Evolutionary conservation across 1,139 yeast species (phyloP), one percentile per base, ranked within the genome.

Genomic region (Barnettozyma hawaiiensis): DNA sequence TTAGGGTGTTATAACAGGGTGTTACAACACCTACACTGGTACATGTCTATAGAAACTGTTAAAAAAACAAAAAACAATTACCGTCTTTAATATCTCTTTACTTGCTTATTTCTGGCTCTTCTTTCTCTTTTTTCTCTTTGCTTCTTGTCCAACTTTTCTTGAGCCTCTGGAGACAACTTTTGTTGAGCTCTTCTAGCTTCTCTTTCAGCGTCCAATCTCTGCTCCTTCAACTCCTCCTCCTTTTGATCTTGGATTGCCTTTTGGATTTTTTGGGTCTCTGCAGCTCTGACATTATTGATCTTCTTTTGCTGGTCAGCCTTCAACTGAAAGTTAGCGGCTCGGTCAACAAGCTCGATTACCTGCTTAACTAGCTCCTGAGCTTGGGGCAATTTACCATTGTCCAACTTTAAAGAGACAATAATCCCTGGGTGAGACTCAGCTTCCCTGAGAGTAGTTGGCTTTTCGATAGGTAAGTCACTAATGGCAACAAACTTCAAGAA

Each of bases 391-490:
- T 39, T 65, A 41, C 71, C 69, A 39, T 70, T 58, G 39, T 82
- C 73, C 49, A 77, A 59, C 40, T 64, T 60, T 53, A 83, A 60
- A 42, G 78, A 69, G 47, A 85, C 54, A 27, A 78, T 60, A 37
- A 89, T 76, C 46, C 61, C 62, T 42, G 87, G 79, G 49, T 76
- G 66, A 35, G 78, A 82, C 31, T 67, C 65, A 57, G 63, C 64
- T 37, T 60, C 60, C 16, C 44, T 49, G 39, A 59, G 66, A 31
- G 69, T 53, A 33, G 62, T 68, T 39, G 98, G 97, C 54, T 76
- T 83, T 46, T 73, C 81, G 33, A 67, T 57, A 24, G 89, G 79
- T 65, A 86, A 84, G 62, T 92, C 98, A 41, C 97, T 85, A 59
- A 89, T 73, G 28, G 95, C 82, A 52, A 92, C 62, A 58, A 63